A percentile compares a stretch with the other conserved stretches of the same genome.
phyloP scores from a whole-genome alignment of 768 basidiomycete species.

The Mycena rosella region DNA sequence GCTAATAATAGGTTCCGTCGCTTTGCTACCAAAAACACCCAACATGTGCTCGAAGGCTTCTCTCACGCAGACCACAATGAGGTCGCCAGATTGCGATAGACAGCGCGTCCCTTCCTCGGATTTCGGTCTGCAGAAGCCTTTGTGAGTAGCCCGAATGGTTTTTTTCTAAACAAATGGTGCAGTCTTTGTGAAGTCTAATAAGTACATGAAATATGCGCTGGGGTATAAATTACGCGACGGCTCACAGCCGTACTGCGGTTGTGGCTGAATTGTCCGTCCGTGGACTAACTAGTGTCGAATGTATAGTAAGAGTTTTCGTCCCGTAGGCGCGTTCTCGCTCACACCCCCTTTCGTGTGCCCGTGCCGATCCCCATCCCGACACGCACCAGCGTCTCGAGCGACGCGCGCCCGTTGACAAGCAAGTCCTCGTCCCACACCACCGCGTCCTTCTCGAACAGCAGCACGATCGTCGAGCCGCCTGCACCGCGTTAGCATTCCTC shows the following conservation, averaged over 20 bases:
- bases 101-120: too few relatives aligned
- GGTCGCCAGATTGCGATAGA: background rate
- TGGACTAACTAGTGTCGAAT: background rate
- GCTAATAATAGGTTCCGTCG: too few relatives aligned
- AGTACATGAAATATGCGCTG: background rate
- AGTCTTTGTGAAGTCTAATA: too few relatives aligned
- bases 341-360: conserved; percentile 32
- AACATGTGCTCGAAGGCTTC: background rate
- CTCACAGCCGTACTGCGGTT: background rate
- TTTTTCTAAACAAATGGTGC: too few relatives aligned
- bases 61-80: background rate
- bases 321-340: background rate
- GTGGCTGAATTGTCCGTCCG: background rate
- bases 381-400: conserved; percentile 91
- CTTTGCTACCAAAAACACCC: background rate
- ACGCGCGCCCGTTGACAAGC: conserved; percentile 83
- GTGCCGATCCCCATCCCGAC: conserved; percentile 89
- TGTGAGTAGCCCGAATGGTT: too few relatives aligned
- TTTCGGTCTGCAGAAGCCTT: too few relatives aligned
- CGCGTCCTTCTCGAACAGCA: conserved; percentile 87
- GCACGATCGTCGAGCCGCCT: conserved; percentile 95
- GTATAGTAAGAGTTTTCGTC: background rate
- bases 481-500: conserved; percentile 1
- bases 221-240: background rate
- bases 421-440: conserved; percentile 95